These are phyloP conservation scores for Aureobasidium leucospermi DNA, from an alignment of 2,329 filamentous ascomycete species.

Conservation along the genomic window DNA sequence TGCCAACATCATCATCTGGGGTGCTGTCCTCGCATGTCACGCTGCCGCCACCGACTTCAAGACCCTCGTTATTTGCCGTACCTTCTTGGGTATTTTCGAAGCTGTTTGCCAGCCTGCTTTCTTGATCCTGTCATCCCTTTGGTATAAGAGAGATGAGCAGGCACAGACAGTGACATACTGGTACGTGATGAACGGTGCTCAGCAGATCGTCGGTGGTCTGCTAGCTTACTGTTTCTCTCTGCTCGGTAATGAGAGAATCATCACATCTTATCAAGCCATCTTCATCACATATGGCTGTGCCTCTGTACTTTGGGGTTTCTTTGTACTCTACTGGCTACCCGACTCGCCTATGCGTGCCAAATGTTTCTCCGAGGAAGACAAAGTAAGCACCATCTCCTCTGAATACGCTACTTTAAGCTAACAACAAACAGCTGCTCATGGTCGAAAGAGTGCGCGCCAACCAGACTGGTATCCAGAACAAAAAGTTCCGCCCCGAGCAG, in stretches of 20 bases:
- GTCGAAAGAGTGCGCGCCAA: conserved; percentile 40
- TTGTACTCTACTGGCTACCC: conserved; percentile 57
- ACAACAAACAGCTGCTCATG: conserved; percentile 50
- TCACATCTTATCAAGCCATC: conserved; percentile 56
- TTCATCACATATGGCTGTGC: conserved; percentile 60
- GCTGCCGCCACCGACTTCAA: conserved; percentile 55
- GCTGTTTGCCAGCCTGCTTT: conserved; percentile 63
- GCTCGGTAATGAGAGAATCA: conserved; percentile 20
- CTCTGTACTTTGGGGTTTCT: conserved; percentile 57
- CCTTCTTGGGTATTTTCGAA: conserved; percentile 64
- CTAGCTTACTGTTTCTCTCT: conserved; percentile 49
- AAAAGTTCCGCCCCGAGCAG: conserved; percentile 46
- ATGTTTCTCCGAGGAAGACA: conserved; percentile 52
- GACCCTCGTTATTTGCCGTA: conserved; percentile 53
- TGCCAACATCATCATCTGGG: conserved; percentile 59
- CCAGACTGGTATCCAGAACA: conserved; percentile 41
- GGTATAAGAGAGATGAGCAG: conserved; percentile 62
- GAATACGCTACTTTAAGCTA: conserved; percentile 31
- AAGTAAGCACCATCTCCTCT: not conserved
- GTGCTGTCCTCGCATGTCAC: conserved; percentile 52
- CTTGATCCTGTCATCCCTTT: conserved; percentile 59
- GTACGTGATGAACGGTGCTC: conserved; percentile 53
- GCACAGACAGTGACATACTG: conserved; percentile 60
- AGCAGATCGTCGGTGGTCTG: conserved; percentile 65
- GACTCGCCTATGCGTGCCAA: conserved; percentile 66